Evolutionary conservation across 2,329 filamentous ascomycete genomes (phyloP).

Genomic region (Microdochium paspali): DNA sequence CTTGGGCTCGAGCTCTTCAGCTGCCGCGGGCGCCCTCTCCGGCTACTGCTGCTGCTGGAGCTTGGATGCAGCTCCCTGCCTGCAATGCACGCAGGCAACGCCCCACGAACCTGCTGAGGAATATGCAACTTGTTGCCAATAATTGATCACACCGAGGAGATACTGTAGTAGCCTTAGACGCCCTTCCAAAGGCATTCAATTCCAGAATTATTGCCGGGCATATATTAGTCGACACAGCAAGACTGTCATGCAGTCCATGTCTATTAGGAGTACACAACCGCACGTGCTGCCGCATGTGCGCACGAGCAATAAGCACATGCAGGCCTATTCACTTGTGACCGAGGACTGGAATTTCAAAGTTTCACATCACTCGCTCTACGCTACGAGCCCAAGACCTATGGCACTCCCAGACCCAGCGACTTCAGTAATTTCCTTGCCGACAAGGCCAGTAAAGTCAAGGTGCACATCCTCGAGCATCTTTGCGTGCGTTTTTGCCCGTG

Average conservation of each 20-base stretch:
- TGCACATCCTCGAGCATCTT: constrained; percentile 75
- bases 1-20: not conserved
- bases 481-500: constrained; percentile 72
- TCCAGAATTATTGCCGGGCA: too few species aligned
- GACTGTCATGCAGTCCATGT: too few species aligned
- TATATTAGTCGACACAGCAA: too few species aligned
- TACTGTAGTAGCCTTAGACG: too few species aligned
- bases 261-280: too few species aligned
- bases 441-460: constrained; percentile 77
- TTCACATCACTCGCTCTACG: not conserved
- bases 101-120: too few species aligned
- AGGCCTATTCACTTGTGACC: not conserved
- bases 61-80: not conserved
- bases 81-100: too few species aligned
- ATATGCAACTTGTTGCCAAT: too few species aligned
- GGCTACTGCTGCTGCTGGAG: not conserved
- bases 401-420: constrained; percentile 14
- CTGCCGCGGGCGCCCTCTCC: not conserved
- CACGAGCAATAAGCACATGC: not conserved
- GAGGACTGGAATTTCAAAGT: not conserved
- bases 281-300: not conserved
- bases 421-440: constrained; percentile 48
- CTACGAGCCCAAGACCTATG: constrained; percentile 30
- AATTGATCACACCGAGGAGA: too few species aligned
- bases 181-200: too few species aligned